Evolutionary conservation across 352 stramenopile genomes (phyloP).

Genomic region (Phytophthora idaei): DNA sequence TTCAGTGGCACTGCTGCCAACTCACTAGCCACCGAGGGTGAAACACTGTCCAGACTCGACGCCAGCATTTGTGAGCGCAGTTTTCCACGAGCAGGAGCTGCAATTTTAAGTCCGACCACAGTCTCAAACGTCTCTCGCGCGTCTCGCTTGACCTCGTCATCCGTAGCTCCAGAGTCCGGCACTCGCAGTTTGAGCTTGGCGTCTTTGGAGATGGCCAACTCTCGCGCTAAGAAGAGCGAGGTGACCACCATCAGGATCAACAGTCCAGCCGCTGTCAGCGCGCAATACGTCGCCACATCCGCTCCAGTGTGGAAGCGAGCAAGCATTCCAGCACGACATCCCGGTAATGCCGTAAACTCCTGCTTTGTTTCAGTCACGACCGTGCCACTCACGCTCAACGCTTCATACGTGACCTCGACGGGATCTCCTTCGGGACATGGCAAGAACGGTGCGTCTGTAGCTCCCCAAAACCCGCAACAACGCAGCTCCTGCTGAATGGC

Average conservation of each 20-base stretch:
- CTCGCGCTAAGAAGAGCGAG: constrained; percentile 62
- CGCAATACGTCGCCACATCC: constrained; percentile 48
- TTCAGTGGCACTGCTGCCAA: constrained; percentile 37
- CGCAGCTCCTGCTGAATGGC: constrained; percentile 67
- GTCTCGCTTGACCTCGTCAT: constrained; percentile 26
- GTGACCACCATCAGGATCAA: constrained; percentile 48
- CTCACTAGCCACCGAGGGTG: constrained; percentile 52
- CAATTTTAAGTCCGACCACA: constrained; percentile 75
- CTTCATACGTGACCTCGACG: constrained; percentile 64
- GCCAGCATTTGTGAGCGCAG: constrained; percentile 66
- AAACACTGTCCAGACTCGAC: constrained; percentile 60
- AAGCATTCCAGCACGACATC: constrained; percentile 65
- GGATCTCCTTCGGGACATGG: constrained; percentile 58
- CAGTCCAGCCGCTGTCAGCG: constrained; percentile 35
- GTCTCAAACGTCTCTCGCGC: constrained; percentile 70
- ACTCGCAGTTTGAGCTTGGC: constrained; percentile 73
- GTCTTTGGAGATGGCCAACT: constrained; percentile 70
- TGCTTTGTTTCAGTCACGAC: constrained; percentile 50
- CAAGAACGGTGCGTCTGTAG: constrained; percentile 46
- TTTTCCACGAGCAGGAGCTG: constrained; percentile 65
- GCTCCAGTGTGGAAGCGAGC: constrained; percentile 50
- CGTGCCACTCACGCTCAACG: constrained; percentile 59
- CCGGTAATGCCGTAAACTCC: constrained; percentile 51
- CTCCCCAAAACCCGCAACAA: constrained; percentile 70
- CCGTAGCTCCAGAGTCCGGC: constrained; percentile 11